Base-by-base conservation (phyloP, 2,329 filamentous ascomycete species). In the Beauveria brongniartii region DNA sequence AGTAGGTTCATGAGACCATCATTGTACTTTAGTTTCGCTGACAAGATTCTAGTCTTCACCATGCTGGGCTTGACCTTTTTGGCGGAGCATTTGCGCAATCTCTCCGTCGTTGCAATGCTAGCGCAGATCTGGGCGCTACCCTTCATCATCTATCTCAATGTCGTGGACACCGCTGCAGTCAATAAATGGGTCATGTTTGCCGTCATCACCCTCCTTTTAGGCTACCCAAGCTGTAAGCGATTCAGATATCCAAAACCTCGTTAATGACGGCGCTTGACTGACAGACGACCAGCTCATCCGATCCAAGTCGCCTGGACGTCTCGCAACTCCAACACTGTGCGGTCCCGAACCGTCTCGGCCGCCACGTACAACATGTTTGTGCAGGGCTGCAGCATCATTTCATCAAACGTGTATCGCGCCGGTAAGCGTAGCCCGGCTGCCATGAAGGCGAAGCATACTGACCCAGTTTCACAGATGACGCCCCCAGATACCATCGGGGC, bases 241-340 rank as follows among this genome's bases (percentile, higher is more conserved):
- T 30, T 20, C 24, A 22, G 8, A 20, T 2, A 5, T 28, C 14
- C 34, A 1, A 60, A 62, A 8, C 48, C 52, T 4, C 37, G 14
- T 12, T 9, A 37, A 34, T 48, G 22, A 8, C 46, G 34, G 10
- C 28, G 28, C 44, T 6, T 8, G 41, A 16, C 56, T 59, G 18
- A 59, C 30, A 12, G 30, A 3, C 61, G 65, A 8, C 5, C 51
- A 68, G 67, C 72, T 1, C 80, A 86, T 65, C 79, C 82, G 0
- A 79, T 85, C 22, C 73, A 82, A 44, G 83, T 85, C 0, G 82
- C 80, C 0, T 80, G 82, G 71, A 82, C 78, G 0, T 82, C 80
- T 2, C 77, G 82, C 51, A 87, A 86, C 64, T 78, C 82, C 0
- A 82, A 83, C 50, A 79, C 79, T 2, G 84, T 86, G 1, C 75